Conservation (phyloP, 345 rosid genomes). For the Turnera subulata region DNA sequence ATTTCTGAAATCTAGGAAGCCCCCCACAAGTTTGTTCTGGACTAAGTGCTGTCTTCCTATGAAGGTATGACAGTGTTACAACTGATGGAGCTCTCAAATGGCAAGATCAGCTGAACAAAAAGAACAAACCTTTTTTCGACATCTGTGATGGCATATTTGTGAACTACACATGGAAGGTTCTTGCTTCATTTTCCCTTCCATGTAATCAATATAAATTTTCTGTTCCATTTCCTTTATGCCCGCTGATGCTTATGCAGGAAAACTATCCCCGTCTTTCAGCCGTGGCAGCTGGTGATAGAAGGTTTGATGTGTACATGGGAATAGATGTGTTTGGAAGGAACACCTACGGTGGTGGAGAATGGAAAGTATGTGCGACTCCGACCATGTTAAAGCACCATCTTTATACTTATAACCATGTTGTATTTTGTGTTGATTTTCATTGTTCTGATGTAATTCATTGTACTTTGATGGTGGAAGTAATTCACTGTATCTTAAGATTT, state of each 20-base stretch:
- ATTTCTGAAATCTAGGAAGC: background rate
- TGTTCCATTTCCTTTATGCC: background rate
- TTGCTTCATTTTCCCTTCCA: constrained; percentile 3
- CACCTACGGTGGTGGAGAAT: constrained; percentile 78
- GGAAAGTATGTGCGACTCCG: constrained; percentile 45
- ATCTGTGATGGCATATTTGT: constrained; percentile 72
- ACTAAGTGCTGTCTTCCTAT: background rate
- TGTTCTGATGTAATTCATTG: too few relatives aligned
- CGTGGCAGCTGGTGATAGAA: constrained; percentile 63
- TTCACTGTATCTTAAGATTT: too few relatives aligned
- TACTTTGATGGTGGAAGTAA: too few relatives aligned
- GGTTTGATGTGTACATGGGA: constrained; percentile 82
- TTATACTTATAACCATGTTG: too few relatives aligned
- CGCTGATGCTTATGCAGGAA: constrained; percentile 37
- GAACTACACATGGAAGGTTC: constrained; percentile 77
- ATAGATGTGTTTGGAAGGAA: constrained; percentile 76
- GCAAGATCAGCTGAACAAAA: constrained; percentile 67
- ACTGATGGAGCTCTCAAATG: constrained; percentile 51
- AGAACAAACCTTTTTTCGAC: constrained; percentile 81
- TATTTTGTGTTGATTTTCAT: too few relatives aligned
- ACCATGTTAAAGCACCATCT: too few relatives aligned
- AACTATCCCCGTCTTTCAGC: constrained; percentile 57
- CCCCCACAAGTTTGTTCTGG: background rate
- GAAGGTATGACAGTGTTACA: constrained; percentile 82
- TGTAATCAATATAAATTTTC: too few relatives aligned